Evolutionary conservation across 805 yeast genomes (phyloP), one percentile per base, ranked within the genome.

Genomic region (Lipomyces yamanashiensis): DNA sequence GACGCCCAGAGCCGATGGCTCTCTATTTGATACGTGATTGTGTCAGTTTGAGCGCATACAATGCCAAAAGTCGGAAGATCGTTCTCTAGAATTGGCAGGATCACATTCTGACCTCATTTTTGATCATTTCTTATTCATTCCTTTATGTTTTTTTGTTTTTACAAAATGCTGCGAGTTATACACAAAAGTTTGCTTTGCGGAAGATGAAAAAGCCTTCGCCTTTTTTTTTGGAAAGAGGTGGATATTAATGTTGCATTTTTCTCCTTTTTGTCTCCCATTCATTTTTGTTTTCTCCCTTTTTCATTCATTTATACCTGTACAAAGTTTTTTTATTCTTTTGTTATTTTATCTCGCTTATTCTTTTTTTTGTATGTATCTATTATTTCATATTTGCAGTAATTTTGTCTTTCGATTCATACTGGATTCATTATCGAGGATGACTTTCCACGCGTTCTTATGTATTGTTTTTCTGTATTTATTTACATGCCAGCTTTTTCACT

Each of bases 121-220:
- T 44, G 33, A 41, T 17, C 15, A 15, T 43, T 12, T 54, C 33
- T 44, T 21, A n/a, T n/a, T 28, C 51, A 8, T n/a, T 45, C 19
- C n/a, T 54, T 54, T 44, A 37, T 41, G n/a, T n/a, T 45, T 19
- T 48, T 34, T 48, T 15, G 40, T 49, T 49, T n/a, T 15, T 19
- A 10, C 33, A 28, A 28, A 28, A 28, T 28, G 28, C 28, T 28
- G 28, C 5, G 28, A 28, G 28, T 23, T 41, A 48, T 33, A 50
- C 60, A 40, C 52, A 55, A 45, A 55, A 43, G 51, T 56, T 36
- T 36, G 59, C 41, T 36, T 23, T 54, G 41, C n/a, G 47, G 28
- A 28, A 2, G 28, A 28, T 28, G 28, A 28, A 28, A 28, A 28
- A 28, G 28, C 28, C 28, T 28, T 2, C 28, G 28, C 28, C 28